These are phyloP conservation scores for Alloteropsis semialata DNA, from an alignment of 176 grass and related monocot species.

Conservation along the genomic window DNA sequence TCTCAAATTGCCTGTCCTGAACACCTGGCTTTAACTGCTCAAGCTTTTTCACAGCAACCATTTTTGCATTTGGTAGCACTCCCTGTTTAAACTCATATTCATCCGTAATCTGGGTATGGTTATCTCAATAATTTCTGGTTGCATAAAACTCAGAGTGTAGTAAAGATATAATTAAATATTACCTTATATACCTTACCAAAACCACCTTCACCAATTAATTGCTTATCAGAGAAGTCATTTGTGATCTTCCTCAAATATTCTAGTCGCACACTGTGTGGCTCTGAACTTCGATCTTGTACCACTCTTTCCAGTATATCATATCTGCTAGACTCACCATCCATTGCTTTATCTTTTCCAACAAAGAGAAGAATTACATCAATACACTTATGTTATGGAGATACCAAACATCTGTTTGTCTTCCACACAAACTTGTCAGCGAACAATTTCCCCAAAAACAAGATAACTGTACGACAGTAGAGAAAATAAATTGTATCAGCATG, in stretches of 20 bases:
- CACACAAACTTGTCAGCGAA: too few relatives aligned
- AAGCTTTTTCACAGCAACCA: not conserved
- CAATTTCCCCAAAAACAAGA: too few relatives aligned
- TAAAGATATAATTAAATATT: not conserved
- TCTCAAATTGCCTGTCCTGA: slow-evolving; percentile 1
- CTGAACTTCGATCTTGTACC: not conserved
- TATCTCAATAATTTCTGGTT: not conserved
- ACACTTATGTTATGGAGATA: not conserved
- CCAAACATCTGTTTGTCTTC: not conserved
- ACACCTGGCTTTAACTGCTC: not conserved
- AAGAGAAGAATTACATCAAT: too few relatives aligned
- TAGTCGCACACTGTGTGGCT: not conserved
- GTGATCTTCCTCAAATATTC: not conserved
- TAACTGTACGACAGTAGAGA: too few relatives aligned
- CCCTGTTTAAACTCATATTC: not conserved
- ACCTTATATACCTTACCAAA: not conserved
- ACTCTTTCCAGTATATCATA: not conserved
- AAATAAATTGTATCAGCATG: too few relatives aligned
- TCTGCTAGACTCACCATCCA: not conserved
- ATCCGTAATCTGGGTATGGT: not conserved
- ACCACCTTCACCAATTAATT: not conserved
- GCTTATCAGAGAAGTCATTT: not conserved
- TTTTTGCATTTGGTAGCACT: not conserved
- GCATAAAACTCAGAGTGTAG: too few relatives aligned
- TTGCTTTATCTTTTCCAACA: not conserved